Evolutionary conservation across 257 asterid genomes (phyloP), one percentile per base, ranked within the genome.

Genomic region (Ehretia macrophylla): DNA sequence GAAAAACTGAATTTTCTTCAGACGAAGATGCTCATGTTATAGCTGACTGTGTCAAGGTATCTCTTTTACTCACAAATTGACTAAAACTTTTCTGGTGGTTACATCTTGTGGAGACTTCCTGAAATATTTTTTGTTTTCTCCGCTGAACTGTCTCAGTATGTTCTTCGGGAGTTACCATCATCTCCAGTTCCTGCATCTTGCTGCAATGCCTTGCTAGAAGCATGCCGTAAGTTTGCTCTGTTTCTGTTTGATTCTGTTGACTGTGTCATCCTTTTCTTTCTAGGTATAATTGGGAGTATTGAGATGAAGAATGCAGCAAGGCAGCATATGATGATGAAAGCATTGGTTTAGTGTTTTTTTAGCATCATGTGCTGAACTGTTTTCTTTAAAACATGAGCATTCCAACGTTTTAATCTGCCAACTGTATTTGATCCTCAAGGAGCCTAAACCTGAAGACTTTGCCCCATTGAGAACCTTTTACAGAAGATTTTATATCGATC

Each of bases 131-230:
- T 49, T 21, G 20, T 49, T 32, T 45, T 65, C 46, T 65, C 17
- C 59, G 8, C 47, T 58, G 64, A 18, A 50, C 52, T 56, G 44
- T 58, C 71, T 66, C 83, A 93, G 99, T 90, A 82, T 69, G 85
- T 93, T 74, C 88, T 93, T 51, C 91, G 99, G 58, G 99, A 93
- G 86, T 70, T 93, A 64, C 96, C 99, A 75, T 93, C 99, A 39
- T 83, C 96, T 57, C 99, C 99, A 53, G 96, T 93, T 71, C 99
- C 99, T 37, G 99, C 97, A 68, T 89, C 99, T 79, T 93, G 99
- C 82, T 93, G 99, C 92, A 93, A 89, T 74, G 97, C 99, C 56
- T 94, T 93, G 55, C 77, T 93, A 59, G 99, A 93, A 72, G 85
- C 97, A 72, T 85, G 72, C 65, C 79, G 97, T 93, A 81, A 85